Percentiles rank a stretch among this genome's conserved stretches.
These are phyloP conservation scores for Sicyos baderoa DNA, from an alignment of 306 rosid genomes.

Conservation along the genomic window DNA sequence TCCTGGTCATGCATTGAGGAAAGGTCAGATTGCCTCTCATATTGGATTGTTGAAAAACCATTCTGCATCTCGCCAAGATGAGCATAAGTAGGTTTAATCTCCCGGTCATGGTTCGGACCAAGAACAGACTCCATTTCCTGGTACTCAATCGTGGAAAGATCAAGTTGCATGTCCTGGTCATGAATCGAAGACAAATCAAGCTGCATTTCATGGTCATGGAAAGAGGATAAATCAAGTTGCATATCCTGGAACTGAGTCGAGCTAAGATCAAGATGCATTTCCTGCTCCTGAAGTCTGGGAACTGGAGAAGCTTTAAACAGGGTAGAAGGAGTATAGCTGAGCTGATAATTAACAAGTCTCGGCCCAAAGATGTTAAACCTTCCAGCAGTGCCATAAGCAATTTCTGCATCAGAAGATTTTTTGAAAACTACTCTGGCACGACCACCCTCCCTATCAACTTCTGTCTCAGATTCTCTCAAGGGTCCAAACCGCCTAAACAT, in stretches of 20 bases:
- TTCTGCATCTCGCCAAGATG: constrained; percentile 18
- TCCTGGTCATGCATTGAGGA: constrained; percentile 15
- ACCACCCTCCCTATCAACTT: constrained; percentile 74
- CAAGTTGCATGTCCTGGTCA: constrained; percentile 67
- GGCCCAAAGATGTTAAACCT: constrained; percentile 86
- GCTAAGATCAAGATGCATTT: constrained; percentile 59
- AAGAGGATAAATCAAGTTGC: constrained; percentile 37
- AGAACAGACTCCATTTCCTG: constrained; percentile 83
- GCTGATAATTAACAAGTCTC: constrained; percentile 66
- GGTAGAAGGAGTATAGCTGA: constrained; percentile 60
- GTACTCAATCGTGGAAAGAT: constrained; percentile 62
- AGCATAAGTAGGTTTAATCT: constrained; percentile 11
- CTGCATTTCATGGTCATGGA: constrained; percentile 67
- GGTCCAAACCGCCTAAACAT: constrained; percentile 93
- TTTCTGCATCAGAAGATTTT: constrained; percentile 72
- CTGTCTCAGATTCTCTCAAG: constrained; percentile 80
- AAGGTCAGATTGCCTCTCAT: constrained; percentile 17
- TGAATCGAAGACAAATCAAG: constrained; percentile 55
- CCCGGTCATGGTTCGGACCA: constrained; percentile 28
- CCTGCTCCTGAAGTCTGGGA: constrained; percentile 57
- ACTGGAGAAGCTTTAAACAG: constrained; percentile 58
- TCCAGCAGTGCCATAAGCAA: constrained; percentile 75
- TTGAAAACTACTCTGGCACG: constrained; percentile 93
- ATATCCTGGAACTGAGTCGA: constrained; percentile 32
- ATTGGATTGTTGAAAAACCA: constrained; percentile 16